phyloP scores from a whole-genome alignment of 805 yeast genomes.

The Candida adriatica region DNA sequence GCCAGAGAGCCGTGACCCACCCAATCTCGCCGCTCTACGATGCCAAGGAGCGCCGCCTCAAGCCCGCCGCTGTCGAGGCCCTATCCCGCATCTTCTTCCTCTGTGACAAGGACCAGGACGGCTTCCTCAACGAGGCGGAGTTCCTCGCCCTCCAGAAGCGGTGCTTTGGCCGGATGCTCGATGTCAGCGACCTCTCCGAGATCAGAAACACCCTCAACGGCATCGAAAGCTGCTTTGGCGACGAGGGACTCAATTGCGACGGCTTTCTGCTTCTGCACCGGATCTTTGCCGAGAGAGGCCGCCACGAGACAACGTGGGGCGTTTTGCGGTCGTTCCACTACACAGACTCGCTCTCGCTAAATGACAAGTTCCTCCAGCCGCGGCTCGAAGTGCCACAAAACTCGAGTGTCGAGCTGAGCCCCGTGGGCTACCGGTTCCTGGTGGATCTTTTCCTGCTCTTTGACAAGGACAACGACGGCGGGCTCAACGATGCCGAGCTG shows the following conservation, averaged over 20 bases:
- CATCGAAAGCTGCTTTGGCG: constrained; percentile 28
- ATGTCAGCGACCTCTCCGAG: constrained; percentile 40
- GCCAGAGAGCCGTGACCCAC: constrained; percentile 88
- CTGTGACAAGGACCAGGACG: constrained; percentile 89
- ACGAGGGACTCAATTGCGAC: constrained; percentile 55
- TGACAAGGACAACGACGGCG: constrained; percentile 96
- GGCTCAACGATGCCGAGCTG: constrained; percentile 71
- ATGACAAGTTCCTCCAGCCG: constrained; percentile 76
- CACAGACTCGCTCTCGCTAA: constrained; percentile 83
- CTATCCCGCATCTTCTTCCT: constrained; percentile 75
- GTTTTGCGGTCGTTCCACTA: constrained; percentile 82
- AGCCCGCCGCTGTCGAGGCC: constrained; percentile 71
- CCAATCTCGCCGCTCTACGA: constrained; percentile 93
- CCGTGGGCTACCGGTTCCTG: constrained; percentile 83
- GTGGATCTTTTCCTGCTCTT: constrained; percentile 84
- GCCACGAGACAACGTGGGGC: constrained; percentile 98
- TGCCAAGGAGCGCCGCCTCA: constrained; percentile 78
- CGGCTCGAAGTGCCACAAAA: constrained; percentile 63
- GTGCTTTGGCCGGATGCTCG: constrained; percentile 61
- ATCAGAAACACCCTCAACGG: constrained; percentile 32
- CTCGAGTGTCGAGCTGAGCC: constrained; percentile 86
- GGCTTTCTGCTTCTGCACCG: constrained; percentile 78
- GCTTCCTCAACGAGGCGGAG: constrained; percentile 65
- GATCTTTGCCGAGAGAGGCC: constrained; percentile 80
- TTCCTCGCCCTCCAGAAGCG: constrained; percentile 60